phyloP scores from a whole-genome alignment of 75 land plant species.

The Ceratopteris richardii region DNA sequence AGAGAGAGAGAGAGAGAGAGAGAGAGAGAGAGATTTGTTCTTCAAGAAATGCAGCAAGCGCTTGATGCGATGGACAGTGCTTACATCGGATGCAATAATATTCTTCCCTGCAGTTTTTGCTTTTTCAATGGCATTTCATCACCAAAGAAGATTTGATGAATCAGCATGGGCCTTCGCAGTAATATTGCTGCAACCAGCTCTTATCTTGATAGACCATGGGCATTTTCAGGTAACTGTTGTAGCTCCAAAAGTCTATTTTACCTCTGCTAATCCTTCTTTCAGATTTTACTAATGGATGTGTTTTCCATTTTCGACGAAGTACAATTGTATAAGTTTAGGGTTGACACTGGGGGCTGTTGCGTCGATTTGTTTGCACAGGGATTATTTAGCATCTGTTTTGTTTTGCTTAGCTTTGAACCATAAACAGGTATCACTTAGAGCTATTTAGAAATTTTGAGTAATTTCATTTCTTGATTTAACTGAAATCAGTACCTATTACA shows the following conservation, averaged over 20 bases:
- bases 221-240: constrained; percentile 71
- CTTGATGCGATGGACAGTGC: constrained; percentile 95
- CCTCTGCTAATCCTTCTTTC: too few relatives aligned
- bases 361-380: constrained; percentile 50
- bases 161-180: constrained; percentile 58
- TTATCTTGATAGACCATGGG: constrained; percentile 89
- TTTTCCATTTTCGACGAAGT: constrained; percentile 30
- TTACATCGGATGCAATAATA: constrained; percentile 65
- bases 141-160: constrained; percentile 16
- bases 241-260: neutral
- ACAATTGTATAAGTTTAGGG: constrained; percentile 92
- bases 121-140: constrained; percentile 42
- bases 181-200: constrained; percentile 72
- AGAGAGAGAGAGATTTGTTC: neutral
- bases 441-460: too few relatives aligned
- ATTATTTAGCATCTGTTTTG: constrained; percentile 55
- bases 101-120: constrained; percentile 77
- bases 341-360: constrained; percentile 78
- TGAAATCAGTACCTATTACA: too few relatives aligned
- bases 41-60: constrained; percentile 56
- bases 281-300: too few relatives aligned
- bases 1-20: too few relatives aligned
- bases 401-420: constrained; percentile 85
- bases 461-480: too few relatives aligned
- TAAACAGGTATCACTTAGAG: constrained; percentile 56